Evolutionary conservation across 1,284 basidiomycete species (phyloP), one percentile per base, ranked within the genome.

Genomic region (Wolfiporia cocos): DNA sequence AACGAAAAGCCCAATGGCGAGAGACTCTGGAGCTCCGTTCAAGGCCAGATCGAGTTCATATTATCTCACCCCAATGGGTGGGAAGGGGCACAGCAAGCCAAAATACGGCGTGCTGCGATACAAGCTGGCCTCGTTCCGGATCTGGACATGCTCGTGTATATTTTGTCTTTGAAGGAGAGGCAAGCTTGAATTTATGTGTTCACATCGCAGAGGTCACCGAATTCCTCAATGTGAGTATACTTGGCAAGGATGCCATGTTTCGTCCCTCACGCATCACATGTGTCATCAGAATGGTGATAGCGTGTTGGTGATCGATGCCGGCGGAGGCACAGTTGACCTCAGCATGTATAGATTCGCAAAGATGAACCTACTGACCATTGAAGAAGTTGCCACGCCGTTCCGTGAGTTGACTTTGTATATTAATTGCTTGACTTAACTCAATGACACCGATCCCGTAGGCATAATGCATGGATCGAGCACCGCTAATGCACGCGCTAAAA

Each of bases 121-220:
- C 29, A 48, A 21, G 68, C 61, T 0, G 57, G 60, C 10, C 58
- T 70, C 12, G 48, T 67, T 0, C 47, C 62, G 0, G 44, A 56
- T 37, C 50, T 36, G 3, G 17, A 35, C 62, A 58, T 15, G 42
- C 52, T 4, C 66, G 67, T 0, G 41, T 76, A 1, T 64, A 64
- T 15, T 66, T 76, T 39, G 59, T 75, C 18, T 73, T 70, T 0
- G 73, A 76, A 47, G 73, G 73, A 0, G 73, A 75, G 45, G 73
- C 73, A 1, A 70, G 69, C 48, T 45, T 75, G 7, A 65, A 76
- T 34, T 74, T 59, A 45, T 74, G 73, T 34, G 59, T 69, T 1
- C 42, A 71, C 11, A 58, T 62, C 9, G 56, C 57, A 2, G 62
- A 65, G 71, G 69, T 71, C 47, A 55, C 14, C 14, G 26, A 28